Evolutionary conservation across 2,329 filamentous ascomycete species (phyloP).

Genomic region (Fusarium penzigii): DNA sequence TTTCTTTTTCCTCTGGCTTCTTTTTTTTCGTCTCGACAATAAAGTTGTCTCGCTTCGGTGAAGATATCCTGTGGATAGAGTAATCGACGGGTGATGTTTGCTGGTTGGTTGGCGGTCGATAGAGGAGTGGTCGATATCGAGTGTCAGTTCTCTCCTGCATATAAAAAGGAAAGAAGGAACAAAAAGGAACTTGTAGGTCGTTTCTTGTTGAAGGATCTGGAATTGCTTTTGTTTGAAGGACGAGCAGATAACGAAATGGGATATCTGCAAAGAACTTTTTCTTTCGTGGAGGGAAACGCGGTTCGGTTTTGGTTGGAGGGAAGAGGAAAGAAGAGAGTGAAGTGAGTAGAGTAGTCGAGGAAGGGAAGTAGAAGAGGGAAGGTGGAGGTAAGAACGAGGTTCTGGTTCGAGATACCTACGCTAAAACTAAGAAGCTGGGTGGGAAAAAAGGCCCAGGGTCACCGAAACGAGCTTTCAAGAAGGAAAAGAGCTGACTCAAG

Average conservation of each 20-base stretch:
- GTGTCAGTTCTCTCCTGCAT: not conserved
- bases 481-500: conserved; percentile 14
- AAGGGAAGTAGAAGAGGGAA: not conserved
- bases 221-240: not conserved
- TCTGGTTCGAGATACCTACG: conserved; percentile 5
- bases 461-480: conserved; percentile 1
- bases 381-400: not conserved
- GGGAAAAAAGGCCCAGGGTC: conserved; percentile 2
- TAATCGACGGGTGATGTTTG: not conserved
- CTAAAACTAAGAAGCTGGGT: not conserved
- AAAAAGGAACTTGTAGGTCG: not conserved
- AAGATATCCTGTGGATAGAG: conserved; percentile 15
- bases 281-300: not conserved
- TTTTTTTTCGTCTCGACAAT: not conserved
- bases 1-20: conserved; percentile 9
- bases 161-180: not conserved
- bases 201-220: not conserved
- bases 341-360: too few relatives aligned
- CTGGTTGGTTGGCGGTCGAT: not conserved
- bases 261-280: not conserved
- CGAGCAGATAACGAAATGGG: not conserved
- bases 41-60: conserved; percentile 11
- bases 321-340: not conserved
- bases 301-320: not conserved
- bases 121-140: not conserved